Evolutionary conservation across 306 rosid species (phyloP), one percentile per base, ranked within the genome.

Genomic region (Arachis stenosperma): DNA sequence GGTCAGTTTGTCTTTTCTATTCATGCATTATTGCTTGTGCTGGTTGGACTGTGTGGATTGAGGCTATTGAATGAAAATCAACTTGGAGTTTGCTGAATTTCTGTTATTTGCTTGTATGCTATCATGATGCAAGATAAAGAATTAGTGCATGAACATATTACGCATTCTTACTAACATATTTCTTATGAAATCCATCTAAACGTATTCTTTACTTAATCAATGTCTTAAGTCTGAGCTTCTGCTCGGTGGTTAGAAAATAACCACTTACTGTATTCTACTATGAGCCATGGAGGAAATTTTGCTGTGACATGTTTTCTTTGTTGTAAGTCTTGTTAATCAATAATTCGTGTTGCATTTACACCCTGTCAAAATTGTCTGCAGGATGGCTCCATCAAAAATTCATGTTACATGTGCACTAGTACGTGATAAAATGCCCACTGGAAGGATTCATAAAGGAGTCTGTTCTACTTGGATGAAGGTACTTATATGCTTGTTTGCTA

Each of bases 381-480:
- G 99, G 81, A 87, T 92, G 85, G 86, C 83, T 61, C 85, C 96
- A 44, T 83, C 87, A 61, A 87, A 96, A 81, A 90, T 95, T 84
- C 98, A 95, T 73, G 98, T 88, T 75, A 95, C 99, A 37, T 95
- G 97, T 88, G 98, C 99, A 64, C 74, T 92, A 65, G 99, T 95
- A 36, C 30, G 70, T 61, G 98, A 92, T 74, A 88, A 84, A 79
- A 92, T 85, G 85, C 87, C 90, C 53, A 68, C 96, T 1, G 99
- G 99, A 66, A 80, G 99, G 63, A 79, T 88, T 76, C 98, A 95
- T 66, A 88, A 75, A 75, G 99, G 99, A 82, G 82, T 95, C 14
- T 92, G 98, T 73, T 95, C 99, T 36, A 95, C 99, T 17, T 95
- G 99, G 99, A 95, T 95, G 90, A 92, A 88, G 99, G 99, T 95